Base-by-base conservation (phyloP, 192 early-diverging fungal genomes). In the Rhizophagus sp. region DNA sequence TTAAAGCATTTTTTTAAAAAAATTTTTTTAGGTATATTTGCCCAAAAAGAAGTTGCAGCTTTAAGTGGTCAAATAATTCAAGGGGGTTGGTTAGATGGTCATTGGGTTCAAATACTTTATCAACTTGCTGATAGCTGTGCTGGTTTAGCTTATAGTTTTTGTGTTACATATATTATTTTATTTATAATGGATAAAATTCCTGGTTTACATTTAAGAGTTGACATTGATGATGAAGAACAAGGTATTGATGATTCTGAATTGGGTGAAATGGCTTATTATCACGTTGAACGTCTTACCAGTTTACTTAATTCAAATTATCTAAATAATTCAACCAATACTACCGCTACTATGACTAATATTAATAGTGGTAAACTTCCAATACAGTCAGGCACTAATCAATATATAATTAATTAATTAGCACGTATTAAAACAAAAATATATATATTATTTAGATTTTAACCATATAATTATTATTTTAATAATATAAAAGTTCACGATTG, bases 241-340 rank as follows among this genome's bases (percentile, higher is more conserved):
- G 97, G 97, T 62, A 80, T 93, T 44, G 96, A 98, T 82, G 74
- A 91, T 13, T 84, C 95, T 13, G 93, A 97, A 83, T 90, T 97
- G 84, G 95, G 97, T 64, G 95, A 96, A 82, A 52, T 83, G 19
- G 83, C 83, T 36, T 89, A 89, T 52, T 87, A 84, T 15, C 88
- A 89, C 30, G 81, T 88, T 17, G 82, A 86, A 7, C 50, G 50
- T 15, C 13, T 52, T 52, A 15, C 50, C 17, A 19, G 17, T 52
- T 15, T 52, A 17, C 11, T 17, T 17, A 13, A 52, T 4, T 52
- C 50, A 17, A 52, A 52, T 52, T 10, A 44, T 44, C 41, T 44
- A 44, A 44, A 44, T 44, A 44, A 8, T 9, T 8, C 41, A 8
- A 52, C 17, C 1, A 52, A 13, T 52, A 52, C 50, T 12, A 0